Evolutionary conservation across 2,329 filamentous ascomycete species (phyloP).

Genomic region (Ascochyta viciae-villosae): DNA sequence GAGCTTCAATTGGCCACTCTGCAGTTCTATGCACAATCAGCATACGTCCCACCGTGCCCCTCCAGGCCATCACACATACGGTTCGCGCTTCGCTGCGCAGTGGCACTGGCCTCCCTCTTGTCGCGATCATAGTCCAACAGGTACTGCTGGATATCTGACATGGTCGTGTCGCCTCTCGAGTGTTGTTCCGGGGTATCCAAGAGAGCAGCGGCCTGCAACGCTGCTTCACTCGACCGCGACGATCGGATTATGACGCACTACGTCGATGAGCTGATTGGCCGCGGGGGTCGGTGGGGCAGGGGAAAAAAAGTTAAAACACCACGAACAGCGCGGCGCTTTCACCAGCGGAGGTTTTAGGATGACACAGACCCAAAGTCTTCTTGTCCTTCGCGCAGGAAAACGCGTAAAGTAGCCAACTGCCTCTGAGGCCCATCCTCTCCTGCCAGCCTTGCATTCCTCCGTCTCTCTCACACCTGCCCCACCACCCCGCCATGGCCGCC

Average conservation of each 20-base stretch:
- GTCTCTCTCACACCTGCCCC: conserved; percentile 5
- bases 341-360: conserved; percentile 17
- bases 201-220: conserved; percentile 12
- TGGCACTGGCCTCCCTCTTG: conserved; percentile 54
- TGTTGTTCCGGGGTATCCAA: conserved; percentile 7
- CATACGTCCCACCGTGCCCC: conserved; percentile 21
- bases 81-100: conserved; percentile 53
- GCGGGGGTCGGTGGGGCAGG: conserved; percentile 17
- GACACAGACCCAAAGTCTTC: conserved; percentile 19
- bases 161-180: conserved; percentile 38
- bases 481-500: conserved; percentile 44
- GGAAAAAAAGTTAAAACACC: conserved; percentile 19
- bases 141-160: conserved; percentile 62
- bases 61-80: conserved; percentile 35
- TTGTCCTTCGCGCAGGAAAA: conserved; percentile 13
- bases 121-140: conserved; percentile 59
- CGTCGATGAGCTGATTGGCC: conserved; percentile 22
- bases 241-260: conserved; percentile 25
- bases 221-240: conserved; percentile 16
- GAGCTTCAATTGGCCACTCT: conserved; percentile 66
- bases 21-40: conserved; percentile 57
- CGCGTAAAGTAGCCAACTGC: conserved; percentile 15
- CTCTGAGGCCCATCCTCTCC: neutral
- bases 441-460: neutral
- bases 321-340: conserved; percentile 14